Conservation (phyloP, 129 eudicot genomes). For the sunflower (Helianthus annuus) region HanXRQr2.0-SUNRISE NC_035433.2:5698729-5699228, state of each 20-base stretch:
- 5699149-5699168: conserved; percentile 71
- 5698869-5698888: conserved; percentile 72
- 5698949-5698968: conserved; percentile 24
- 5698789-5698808: conserved; percentile 54
- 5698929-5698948: conserved; percentile 5
- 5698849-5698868: conserved; percentile 58
- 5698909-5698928: conserved; percentile 1
- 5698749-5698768: conserved; percentile 43
- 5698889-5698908: conserved; percentile 29
- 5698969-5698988: conserved; percentile 81
- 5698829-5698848: conserved; percentile 36
- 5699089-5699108: neutral
- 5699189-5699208: conserved; percentile 51
- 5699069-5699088: conserved; percentile 33
- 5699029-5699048: conserved; percentile 54
- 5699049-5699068: conserved; percentile 66
- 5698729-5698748: neutral
- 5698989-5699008: conserved; percentile 62
- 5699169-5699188: conserved; percentile 48
- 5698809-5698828: conserved; percentile 39
- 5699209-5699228: conserved; percentile 70
- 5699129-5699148: neutral
- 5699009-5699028: conserved; percentile 62
- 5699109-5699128: neutral
- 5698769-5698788: conserved; percentile 65